Conservation (phyloP, 2,329 filamentous ascomycete genomes). For the Drechslera avenae region DNA sequence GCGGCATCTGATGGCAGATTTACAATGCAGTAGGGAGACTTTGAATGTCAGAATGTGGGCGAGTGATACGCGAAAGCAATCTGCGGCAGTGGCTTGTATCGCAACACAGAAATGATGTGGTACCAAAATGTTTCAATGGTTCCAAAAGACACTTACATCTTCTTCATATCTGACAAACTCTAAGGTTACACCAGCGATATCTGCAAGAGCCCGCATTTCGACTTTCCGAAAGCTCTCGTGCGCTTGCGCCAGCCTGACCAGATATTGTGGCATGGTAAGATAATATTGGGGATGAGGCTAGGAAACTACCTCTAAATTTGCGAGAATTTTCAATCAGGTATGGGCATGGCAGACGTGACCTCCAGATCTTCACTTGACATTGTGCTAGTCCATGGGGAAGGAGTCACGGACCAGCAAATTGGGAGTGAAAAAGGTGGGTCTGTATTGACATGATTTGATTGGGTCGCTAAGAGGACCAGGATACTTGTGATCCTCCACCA, state of each 20-base stretch:
- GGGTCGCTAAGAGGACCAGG: background rate
- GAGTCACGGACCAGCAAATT: conserved; percentile 17
- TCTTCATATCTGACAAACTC: conserved; percentile 76
- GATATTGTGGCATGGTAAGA: conserved; percentile 64
- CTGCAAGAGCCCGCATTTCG: conserved; percentile 81
- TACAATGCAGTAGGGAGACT: conserved; percentile 89
- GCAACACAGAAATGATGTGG: background rate
- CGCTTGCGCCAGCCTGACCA: conserved; percentile 86
- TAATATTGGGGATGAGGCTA: background rate
- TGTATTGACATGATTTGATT: no score
- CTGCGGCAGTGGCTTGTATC: background rate
- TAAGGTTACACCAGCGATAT: conserved; percentile 68
- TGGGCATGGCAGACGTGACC: conserved; percentile 19
- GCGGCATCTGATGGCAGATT: conserved; percentile 66
- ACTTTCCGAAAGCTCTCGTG: conserved; percentile 90
- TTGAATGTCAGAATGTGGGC: conserved; percentile 16
- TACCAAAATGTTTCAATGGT: background rate
- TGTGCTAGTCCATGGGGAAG: conserved; percentile 7
- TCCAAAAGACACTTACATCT: conserved; percentile 62
- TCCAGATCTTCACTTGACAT: background rate
- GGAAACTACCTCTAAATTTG: background rate
- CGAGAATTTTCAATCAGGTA: conserved; percentile 23
- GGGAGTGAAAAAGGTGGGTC: no score
- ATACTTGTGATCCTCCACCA: background rate
- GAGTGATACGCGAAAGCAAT: background rate